Conservation (phyloP, 805 yeast genomes). For the Metschnikowia henanensis region DNA sequence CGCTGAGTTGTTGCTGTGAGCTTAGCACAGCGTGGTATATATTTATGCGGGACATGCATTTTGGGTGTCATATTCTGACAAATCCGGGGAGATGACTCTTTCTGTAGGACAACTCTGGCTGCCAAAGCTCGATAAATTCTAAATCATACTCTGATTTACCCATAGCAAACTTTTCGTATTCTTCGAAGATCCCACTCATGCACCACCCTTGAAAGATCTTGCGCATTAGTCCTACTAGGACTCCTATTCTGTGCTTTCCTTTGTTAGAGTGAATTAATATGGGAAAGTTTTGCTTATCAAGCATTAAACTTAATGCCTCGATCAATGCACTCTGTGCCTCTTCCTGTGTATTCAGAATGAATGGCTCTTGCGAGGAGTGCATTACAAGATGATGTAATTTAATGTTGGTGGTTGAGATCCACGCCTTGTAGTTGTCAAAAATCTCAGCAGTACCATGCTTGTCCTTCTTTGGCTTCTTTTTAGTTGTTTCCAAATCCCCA, state of each 20-base stretch:
- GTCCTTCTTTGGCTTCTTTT: conserved; percentile 29
- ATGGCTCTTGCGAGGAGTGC: conserved; percentile 76
- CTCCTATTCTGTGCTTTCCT: conserved; percentile 97
- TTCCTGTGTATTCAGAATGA: conserved; percentile 49
- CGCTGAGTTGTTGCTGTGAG: no score
- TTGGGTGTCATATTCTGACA: conserved; percentile 39
- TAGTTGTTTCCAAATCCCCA: conserved; percentile 22
- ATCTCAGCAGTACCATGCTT: conserved; percentile 54
- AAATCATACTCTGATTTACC: conserved; percentile 93
- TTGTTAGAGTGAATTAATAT: conserved; percentile 89
- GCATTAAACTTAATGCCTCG: conserved; percentile 53
- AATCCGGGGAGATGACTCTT: conserved; percentile 59
- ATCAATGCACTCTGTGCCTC: conserved; percentile 49
- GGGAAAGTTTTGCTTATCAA: conserved; percentile 76
- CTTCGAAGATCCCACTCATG: conserved; percentile 89
- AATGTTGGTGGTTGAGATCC: conserved; percentile 59
- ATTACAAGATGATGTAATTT: conserved; percentile 59
- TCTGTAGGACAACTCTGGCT: conserved; percentile 55
- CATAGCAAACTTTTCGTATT: conserved; percentile 87
- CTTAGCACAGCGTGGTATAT: no score
- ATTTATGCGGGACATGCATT: not conserved
- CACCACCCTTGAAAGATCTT: conserved; percentile 92
- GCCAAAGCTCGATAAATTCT: conserved; percentile 84
- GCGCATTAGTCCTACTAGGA: conserved; percentile 87
- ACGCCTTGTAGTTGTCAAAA: conserved; percentile 58